A percentile compares a stretch with the other conserved stretches of the same genome.
phyloP scores from a whole-genome alignment of 805 yeast species.

The Hanseniaspora taiwanica region DNA sequence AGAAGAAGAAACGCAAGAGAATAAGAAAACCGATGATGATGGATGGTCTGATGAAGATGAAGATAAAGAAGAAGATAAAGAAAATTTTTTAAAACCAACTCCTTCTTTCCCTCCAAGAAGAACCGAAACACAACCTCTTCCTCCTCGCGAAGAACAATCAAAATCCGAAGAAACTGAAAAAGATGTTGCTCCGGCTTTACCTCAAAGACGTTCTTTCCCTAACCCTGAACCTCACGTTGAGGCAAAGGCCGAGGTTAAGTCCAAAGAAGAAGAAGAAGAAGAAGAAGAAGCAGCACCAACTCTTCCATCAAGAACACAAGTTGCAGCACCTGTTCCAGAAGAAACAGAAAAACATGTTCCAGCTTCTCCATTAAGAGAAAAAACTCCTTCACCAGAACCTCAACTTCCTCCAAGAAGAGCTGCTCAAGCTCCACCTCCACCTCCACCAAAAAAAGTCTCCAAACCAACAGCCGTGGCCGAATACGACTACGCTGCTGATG shows the following conservation, averaged over 20 bases:
- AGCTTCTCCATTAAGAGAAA: conserved; percentile 17
- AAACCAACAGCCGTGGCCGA: conserved; percentile 54
- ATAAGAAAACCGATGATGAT: conserved; percentile 15
- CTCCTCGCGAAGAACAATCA: conserved; percentile 3
- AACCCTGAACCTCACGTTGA: neutral
- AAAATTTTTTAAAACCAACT: conserved; percentile 1
- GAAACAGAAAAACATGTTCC: conserved; percentile 15
- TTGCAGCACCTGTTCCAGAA: conserved; percentile 2
- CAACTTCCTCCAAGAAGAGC: conserved; percentile 15
- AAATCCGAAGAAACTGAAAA: neutral
- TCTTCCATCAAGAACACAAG: conserved; percentile 6
- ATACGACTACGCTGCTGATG: conserved; percentile 84
- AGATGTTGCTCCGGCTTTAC: conserved; percentile 5
- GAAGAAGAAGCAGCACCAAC: conserved; percentile 17
- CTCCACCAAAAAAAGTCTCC: conserved; percentile 17
- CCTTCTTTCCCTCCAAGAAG: conserved; percentile 6
- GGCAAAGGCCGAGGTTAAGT: neutral
- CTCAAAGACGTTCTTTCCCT: conserved; percentile 6
- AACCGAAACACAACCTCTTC: conserved; percentile 2
- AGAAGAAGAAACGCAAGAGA: conserved; percentile 13
- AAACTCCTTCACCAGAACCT: conserved; percentile 17
- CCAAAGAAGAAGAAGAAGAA: conserved; percentile 9
- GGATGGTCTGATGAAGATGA: conserved; percentile 8
- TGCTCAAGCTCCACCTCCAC: conserved; percentile 18
- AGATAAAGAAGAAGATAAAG: conserved; percentile 4